Percentiles rank a stretch among this genome's conserved stretches.
Conservation (phyloP, 257 asterid species). For the Linderniella brevidens region DNA sequence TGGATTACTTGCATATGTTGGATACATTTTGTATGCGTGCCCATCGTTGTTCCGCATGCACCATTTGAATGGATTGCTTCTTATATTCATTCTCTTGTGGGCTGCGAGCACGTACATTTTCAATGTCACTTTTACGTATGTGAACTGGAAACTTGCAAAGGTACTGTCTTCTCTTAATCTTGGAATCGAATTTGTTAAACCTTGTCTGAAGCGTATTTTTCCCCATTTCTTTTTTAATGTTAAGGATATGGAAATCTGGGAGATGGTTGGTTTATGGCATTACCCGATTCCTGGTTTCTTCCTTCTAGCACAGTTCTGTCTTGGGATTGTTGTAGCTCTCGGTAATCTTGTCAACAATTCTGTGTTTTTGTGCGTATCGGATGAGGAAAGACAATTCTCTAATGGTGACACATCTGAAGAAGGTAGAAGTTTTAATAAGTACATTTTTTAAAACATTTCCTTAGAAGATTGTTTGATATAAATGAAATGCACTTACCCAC, state of each 20-base stretch:
- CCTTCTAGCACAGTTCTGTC: constrained; percentile 88
- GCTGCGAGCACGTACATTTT: constrained; percentile 90
- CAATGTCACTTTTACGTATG: constrained; percentile 76
- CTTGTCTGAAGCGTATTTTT: constrained; percentile 4
- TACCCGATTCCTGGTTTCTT: constrained; percentile 97
- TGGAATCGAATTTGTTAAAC: constrained; percentile 9
- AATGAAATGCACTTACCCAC: no score
- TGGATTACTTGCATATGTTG: constrained; percentile 88
- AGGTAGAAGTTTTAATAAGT: constrained; percentile 37
- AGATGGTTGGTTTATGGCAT: constrained; percentile 97
- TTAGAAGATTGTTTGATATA: neutral
- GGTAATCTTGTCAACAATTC: constrained; percentile 93
- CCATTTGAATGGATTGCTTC: constrained; percentile 83
- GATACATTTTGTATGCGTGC: constrained; percentile 68
- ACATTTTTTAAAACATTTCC: neutral
- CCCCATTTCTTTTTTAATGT: constrained; percentile 6
- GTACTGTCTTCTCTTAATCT: constrained; percentile 27
- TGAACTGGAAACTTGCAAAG: constrained; percentile 70
- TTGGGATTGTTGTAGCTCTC: constrained; percentile 92
- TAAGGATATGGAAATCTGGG: constrained; percentile 99
- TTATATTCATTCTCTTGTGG: constrained; percentile 97
- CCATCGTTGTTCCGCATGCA: constrained; percentile 90
- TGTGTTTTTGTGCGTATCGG: constrained; percentile 58
- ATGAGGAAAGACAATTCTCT: constrained; percentile 51
- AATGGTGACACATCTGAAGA: constrained; percentile 31